Evolutionary conservation across 164 flowering plant species (phyloP).

Genomic region (Cinnamomum micranthum): DNA sequence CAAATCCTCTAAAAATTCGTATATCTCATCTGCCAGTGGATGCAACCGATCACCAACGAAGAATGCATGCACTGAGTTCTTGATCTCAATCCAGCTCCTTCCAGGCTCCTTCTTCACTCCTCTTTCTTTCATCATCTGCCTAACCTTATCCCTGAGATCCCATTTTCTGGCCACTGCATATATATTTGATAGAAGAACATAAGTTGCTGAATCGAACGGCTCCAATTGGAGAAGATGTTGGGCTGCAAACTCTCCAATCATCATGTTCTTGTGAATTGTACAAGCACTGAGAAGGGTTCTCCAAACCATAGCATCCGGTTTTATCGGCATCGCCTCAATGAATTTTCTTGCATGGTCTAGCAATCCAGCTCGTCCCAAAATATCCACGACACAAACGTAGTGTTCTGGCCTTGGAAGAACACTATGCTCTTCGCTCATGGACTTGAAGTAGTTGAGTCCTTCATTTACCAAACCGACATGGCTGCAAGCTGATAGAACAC

Average conservation of each 20-base stretch:
- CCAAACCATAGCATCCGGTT: conserved; percentile 36
- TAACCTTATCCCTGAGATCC: conserved; percentile 23
- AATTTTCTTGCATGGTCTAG: conserved; percentile 23
- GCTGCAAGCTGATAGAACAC: conserved; percentile 34
- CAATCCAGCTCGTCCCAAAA: conserved; percentile 33
- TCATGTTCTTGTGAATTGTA: conserved; percentile 27
- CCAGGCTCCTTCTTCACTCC: conserved; percentile 37
- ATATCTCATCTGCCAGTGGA: conserved; percentile 25
- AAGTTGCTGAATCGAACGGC: conserved; percentile 32
- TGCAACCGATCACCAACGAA: conserved; percentile 35
- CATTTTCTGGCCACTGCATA: conserved; percentile 30
- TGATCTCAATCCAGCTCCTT: conserved; percentile 32
- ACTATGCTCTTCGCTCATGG: conserved; percentile 25
- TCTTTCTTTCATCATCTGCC: conserved; percentile 33
- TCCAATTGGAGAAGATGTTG: conserved; percentile 25
- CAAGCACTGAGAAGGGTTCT: conserved; percentile 34
- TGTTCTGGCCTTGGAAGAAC: conserved; percentile 27
- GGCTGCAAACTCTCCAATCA: conserved; percentile 31
- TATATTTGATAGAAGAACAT: conserved; percentile 32
- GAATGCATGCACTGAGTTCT: conserved; percentile 29
- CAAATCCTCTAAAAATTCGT: conserved; percentile 23
- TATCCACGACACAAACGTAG: conserved; percentile 30
- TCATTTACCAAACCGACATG: conserved; percentile 31
- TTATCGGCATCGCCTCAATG: conserved; percentile 28
- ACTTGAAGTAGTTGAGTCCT: conserved; percentile 30